phyloP scores from a whole-genome alignment of 2,329 filamentous ascomycete species.

The Aspergillus nomiae region DNA sequence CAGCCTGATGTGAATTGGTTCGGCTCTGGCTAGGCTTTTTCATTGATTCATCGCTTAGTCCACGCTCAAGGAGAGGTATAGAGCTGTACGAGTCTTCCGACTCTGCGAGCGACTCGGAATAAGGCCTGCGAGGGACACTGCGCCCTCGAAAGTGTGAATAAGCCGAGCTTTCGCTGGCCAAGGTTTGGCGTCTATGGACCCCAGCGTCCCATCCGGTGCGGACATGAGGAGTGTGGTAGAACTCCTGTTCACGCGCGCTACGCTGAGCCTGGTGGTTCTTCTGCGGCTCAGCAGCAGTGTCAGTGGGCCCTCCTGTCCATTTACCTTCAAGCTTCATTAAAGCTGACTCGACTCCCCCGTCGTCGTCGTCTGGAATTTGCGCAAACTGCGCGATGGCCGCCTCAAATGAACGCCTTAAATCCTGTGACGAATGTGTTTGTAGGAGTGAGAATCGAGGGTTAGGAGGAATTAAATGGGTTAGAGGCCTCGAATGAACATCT shows the following conservation, averaged over 20 bases:
- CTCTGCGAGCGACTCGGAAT: slow-evolving; percentile 52
- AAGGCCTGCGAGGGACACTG: slow-evolving; percentile 35
- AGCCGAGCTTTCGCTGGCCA: slow-evolving; percentile 21
- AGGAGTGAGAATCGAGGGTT: slow-evolving; percentile 45
- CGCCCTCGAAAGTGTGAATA: slow-evolving; percentile 31
- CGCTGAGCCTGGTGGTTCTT: background rate
- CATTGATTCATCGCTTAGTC: slow-evolving; percentile 52
- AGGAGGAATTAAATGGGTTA: slow-evolving; percentile 30
- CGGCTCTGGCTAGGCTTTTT: slow-evolving; percentile 41
- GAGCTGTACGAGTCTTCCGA: slow-evolving; percentile 77
- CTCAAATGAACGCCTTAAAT: slow-evolving; percentile 74
- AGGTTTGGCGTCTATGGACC: slow-evolving; percentile 26
- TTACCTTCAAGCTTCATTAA: slow-evolving; percentile 89
- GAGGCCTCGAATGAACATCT: slow-evolving; percentile 24
- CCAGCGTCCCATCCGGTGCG: slow-evolving; percentile 18
- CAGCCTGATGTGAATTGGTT: slow-evolving; percentile 18
- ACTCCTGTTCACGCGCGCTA: slow-evolving; percentile 8
- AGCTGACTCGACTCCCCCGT: slow-evolving; percentile 90
- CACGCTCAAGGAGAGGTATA: slow-evolving; percentile 73
- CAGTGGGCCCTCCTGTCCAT: slow-evolving; percentile 45
- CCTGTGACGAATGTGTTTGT: slow-evolving; percentile 58
- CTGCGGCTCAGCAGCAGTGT: background rate
- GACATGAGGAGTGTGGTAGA: slow-evolving; percentile 5
- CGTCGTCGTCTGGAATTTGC: slow-evolving; percentile 83
- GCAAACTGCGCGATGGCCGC: slow-evolving; percentile 84